Conservation (phyloP, 345 rosid species). For the Gossypium thurberi region DNA sequence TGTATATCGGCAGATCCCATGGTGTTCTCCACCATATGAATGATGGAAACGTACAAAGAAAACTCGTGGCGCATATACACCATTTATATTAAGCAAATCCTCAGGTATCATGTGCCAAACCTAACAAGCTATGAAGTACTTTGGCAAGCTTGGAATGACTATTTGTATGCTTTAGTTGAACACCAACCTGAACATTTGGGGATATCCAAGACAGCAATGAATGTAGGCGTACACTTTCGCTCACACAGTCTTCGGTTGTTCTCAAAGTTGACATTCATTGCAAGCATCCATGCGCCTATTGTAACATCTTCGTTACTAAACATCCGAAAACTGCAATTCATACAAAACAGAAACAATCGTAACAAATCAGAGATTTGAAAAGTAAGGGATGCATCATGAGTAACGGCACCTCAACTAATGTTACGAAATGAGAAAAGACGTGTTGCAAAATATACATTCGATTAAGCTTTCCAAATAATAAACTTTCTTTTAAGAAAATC, state of each 20-base stretch:
- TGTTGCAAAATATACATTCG: not conserved
- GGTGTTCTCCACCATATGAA: not conserved
- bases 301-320: conserved; percentile 95
- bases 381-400: not conserved
- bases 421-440: not conserved
- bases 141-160: not conserved
- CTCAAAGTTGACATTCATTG: conserved; percentile 92
- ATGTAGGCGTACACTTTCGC: conserved; percentile 53
- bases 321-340: conserved; percentile 70
- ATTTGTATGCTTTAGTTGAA: not conserved
- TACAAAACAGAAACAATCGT: not conserved
- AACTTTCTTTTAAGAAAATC: not conserved
- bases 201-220: conserved; percentile 85
- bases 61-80: not conserved
- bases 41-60: not conserved
- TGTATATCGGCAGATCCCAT: not conserved
- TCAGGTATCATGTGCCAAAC: not conserved
- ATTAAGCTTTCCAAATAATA: not conserved
- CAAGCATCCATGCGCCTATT: conserved; percentile 93
- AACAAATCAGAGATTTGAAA: not conserved
- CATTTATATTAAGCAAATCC: not conserved
- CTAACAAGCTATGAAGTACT: not conserved
- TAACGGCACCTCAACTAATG: not conserved
- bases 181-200: conserved; percentile 88
- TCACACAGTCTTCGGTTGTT: conserved; percentile 51